phyloP scores from a whole-genome alignment of 495 filamentous ascomycete genomes.

The Lophiotrema nucula region DNA sequence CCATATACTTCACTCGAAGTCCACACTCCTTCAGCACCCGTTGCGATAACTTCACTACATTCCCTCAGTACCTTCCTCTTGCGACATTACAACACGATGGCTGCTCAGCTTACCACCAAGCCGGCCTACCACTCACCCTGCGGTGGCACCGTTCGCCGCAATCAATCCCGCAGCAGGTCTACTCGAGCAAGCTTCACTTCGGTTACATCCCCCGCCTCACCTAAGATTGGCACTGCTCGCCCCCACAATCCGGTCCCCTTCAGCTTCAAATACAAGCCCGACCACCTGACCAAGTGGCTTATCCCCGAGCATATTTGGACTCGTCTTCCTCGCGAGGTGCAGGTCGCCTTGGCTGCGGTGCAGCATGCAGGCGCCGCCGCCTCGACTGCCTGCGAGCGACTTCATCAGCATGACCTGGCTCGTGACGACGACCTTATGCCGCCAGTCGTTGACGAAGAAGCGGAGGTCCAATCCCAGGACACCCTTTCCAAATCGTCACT shows the following conservation, averaged over 20 bases:
- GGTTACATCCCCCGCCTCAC: neutral
- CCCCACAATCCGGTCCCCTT: no score
- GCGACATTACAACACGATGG: no score
- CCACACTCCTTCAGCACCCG: no score
- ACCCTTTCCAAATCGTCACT: neutral
- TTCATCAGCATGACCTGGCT: slow-evolving; percentile 18
- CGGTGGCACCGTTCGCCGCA: neutral
- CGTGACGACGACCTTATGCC: neutral
- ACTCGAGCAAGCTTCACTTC: slow-evolving; percentile 3
- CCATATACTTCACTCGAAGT: no score
- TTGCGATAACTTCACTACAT: no score
- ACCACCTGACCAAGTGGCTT: slow-evolving; percentile 31
- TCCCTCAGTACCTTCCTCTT: no score
- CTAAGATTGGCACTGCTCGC: slow-evolving; percentile 24
- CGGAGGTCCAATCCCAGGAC: neutral
- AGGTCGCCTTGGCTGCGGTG: slow-evolving; percentile 18
- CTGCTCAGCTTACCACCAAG: neutral
- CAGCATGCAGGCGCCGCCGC: slow-evolving; percentile 39
- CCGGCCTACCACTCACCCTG: slow-evolving; percentile 3
- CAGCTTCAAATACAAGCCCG: slow-evolving; percentile 38
- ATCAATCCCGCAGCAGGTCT: neutral
- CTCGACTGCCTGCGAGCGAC: slow-evolving; percentile 28
- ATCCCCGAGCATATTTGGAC: slow-evolving; percentile 30
- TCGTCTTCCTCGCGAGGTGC: slow-evolving; percentile 26
- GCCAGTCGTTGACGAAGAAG: neutral